Conservation (phyloP, 1,284 basidiomycete genomes). For the Ceratobasidium papillatum region DNA sequence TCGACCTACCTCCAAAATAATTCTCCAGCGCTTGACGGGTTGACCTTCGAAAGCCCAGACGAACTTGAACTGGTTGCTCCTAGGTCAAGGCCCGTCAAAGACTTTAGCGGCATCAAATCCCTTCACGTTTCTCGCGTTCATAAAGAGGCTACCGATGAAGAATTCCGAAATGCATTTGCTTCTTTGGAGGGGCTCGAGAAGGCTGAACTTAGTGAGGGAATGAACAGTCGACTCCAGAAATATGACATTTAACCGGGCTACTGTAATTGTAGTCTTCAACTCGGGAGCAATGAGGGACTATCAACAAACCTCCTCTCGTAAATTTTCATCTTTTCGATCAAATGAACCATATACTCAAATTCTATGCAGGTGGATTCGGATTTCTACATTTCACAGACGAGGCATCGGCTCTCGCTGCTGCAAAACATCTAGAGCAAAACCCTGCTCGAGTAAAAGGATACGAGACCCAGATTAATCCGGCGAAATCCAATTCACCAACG, state of each 20-base stretch:
- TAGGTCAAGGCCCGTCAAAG: neutral
- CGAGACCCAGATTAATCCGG: neutral
- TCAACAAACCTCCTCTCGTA: constrained; percentile 12
- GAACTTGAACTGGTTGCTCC: neutral
- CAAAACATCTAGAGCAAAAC: neutral
- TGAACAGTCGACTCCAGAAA: no score
- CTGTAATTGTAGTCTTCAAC: constrained; percentile 16
- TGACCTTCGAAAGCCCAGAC: neutral
- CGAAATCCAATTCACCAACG: neutral
- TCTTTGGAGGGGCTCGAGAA: constrained; percentile 4
- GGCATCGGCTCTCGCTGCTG: neutral
- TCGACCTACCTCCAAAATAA: neutral
- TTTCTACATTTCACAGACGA: constrained; percentile 26
- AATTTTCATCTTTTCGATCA: neutral
- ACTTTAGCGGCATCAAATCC: neutral
- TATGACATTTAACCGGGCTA: no score
- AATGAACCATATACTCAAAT: neutral
- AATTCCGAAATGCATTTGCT: constrained; percentile 20
- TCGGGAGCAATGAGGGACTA: constrained; percentile 26
- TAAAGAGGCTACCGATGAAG: constrained; percentile 4
- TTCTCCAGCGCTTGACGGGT: no score
- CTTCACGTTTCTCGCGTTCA: constrained; percentile 4
- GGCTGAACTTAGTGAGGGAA: constrained; percentile 3
- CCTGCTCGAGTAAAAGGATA: constrained; percentile 23
- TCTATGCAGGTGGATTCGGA: constrained; percentile 21